Conservation (phyloP, 352 stramenopile genomes). For the Peronospora farinosa region DNA sequence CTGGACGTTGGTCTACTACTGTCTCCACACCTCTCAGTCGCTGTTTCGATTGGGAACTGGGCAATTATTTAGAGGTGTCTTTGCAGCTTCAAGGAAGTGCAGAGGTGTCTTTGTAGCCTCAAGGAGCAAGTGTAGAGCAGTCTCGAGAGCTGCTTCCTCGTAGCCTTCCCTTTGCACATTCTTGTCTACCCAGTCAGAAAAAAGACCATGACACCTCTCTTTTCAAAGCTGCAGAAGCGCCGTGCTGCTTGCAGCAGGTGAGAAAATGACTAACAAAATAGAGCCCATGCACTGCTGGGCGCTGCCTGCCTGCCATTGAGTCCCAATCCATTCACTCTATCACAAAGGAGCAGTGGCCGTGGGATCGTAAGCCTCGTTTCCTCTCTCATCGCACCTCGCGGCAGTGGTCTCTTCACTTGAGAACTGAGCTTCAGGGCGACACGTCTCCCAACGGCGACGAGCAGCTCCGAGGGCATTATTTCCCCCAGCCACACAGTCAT, state of each 20-base stretch:
- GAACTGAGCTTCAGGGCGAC: conserved; percentile 22
- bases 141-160: too few relatives aligned
- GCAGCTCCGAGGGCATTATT: background rate
- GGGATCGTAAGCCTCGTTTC: conserved; percentile 31
- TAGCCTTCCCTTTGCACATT: background rate
- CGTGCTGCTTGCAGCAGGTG: conserved; percentile 12
- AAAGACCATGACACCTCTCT: conserved; percentile 9
- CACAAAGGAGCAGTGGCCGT: conserved; percentile 24
- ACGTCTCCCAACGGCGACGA: conserved; percentile 5
- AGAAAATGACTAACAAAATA: conserved; percentile 33
- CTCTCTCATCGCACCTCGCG: conserved; percentile 12
- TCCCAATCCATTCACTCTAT: conserved; percentile 26
- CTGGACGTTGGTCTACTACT: conserved; percentile 13
- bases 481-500: background rate
- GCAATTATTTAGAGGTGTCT: too few relatives aligned
- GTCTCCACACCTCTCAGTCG: too few relatives aligned
- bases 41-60: too few relatives aligned
- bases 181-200: conserved; percentile 27
- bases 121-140: too few relatives aligned
- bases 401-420: conserved; percentile 33
- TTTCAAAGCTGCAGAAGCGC: conserved; percentile 17
- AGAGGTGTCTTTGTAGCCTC: too few relatives aligned
- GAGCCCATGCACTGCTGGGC: conserved; percentile 1
- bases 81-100: too few relatives aligned
- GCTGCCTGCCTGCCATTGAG: conserved; percentile 17